A percentile compares a stretch with the other conserved stretches of the same genome.
Evolutionary conservation across 192 early-diverging fungal genomes (phyloP).

Genomic region (Coemansia sp.): DNA sequence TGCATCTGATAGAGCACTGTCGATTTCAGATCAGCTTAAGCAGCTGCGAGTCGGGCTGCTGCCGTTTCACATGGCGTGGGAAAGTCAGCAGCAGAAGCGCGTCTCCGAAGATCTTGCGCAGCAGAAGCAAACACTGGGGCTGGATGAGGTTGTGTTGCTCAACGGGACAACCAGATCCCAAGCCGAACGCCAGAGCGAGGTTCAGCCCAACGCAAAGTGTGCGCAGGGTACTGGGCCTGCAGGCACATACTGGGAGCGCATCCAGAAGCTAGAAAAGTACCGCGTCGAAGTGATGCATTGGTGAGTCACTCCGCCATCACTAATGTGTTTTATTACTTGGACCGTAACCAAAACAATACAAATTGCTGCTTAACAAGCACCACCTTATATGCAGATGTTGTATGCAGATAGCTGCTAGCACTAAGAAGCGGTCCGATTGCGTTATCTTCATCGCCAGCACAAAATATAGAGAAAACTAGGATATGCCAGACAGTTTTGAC

Average conservation of each 20-base stretch:
- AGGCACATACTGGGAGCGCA: slow-evolving; percentile 51
- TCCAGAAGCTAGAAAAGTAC: slow-evolving; percentile 54
- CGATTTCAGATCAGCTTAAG: slow-evolving; percentile 52
- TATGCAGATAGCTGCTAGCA: too few relatives aligned
- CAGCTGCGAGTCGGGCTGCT: slow-evolving; percentile 38
- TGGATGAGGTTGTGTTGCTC: slow-evolving; percentile 51
- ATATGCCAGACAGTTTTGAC: too few relatives aligned
- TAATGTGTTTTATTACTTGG: background rate
- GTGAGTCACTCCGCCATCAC: slow-evolving; percentile 5
- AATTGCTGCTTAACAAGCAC: too few relatives aligned
- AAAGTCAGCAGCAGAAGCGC: slow-evolving; percentile 44
- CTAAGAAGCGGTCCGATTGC: too few relatives aligned
- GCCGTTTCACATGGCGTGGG: slow-evolving; percentile 45
- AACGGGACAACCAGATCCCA: slow-evolving; percentile 51
- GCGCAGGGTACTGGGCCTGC: slow-evolving; percentile 43
- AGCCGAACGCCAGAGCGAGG: slow-evolving; percentile 32
- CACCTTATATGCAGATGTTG: too few relatives aligned
- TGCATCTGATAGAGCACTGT: slow-evolving; percentile 34
- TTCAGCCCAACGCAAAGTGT: slow-evolving; percentile 34
- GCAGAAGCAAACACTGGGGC: slow-evolving; percentile 44
- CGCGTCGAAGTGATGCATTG: slow-evolving; percentile 55
- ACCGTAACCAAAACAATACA: background rate
- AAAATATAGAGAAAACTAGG: too few relatives aligned
- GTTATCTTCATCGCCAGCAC: too few relatives aligned
- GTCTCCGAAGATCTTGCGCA: slow-evolving; percentile 33